Conservation (phyloP, 768 basidiomycete genomes). For the Kwoniella europaea region DNA sequence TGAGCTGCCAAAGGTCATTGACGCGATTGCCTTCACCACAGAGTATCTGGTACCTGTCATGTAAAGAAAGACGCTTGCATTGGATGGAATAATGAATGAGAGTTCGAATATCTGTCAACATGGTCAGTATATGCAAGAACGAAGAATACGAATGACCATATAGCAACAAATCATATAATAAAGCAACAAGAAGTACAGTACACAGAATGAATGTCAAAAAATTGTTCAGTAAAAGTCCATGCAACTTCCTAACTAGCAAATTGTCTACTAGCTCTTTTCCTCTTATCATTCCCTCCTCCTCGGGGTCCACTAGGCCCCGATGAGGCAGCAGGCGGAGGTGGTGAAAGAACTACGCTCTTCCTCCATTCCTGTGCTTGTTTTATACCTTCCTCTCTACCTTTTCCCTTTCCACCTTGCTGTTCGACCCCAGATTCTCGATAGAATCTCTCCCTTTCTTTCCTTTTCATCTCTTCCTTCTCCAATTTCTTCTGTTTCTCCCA, state of each 20-base stretch:
- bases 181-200: too few relatives aligned
- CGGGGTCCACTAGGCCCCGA: not conserved
- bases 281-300: slow-evolving; percentile 58
- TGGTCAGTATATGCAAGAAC: too few relatives aligned
- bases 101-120: too few relatives aligned
- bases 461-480: slow-evolving; percentile 75
- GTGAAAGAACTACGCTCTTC: slow-evolving; percentile 62
- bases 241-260: slow-evolving; percentile 25
- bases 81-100: too few relatives aligned
- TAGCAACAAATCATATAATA: too few relatives aligned
- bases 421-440: slow-evolving; percentile 46
- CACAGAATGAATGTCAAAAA: too few relatives aligned
- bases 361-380: slow-evolving; percentile 49
- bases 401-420: slow-evolving; percentile 7
- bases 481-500: slow-evolving; percentile 79
- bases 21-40: too few relatives aligned
- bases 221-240: not conserved
- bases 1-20: too few relatives aligned
- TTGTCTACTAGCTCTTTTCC: slow-evolving; percentile 25
- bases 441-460: slow-evolving; percentile 74
- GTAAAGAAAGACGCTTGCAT: too few relatives aligned
- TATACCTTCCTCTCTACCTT: slow-evolving; percentile 43
- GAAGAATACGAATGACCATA: too few relatives aligned
- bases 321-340: not conserved
- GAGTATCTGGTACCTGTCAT: too few relatives aligned